Percentiles rank a stretch among this genome's conserved stretches.
Conservation (phyloP, 2,329 filamentous ascomycete genomes). For the Dactylellina parvicollis region DNA sequence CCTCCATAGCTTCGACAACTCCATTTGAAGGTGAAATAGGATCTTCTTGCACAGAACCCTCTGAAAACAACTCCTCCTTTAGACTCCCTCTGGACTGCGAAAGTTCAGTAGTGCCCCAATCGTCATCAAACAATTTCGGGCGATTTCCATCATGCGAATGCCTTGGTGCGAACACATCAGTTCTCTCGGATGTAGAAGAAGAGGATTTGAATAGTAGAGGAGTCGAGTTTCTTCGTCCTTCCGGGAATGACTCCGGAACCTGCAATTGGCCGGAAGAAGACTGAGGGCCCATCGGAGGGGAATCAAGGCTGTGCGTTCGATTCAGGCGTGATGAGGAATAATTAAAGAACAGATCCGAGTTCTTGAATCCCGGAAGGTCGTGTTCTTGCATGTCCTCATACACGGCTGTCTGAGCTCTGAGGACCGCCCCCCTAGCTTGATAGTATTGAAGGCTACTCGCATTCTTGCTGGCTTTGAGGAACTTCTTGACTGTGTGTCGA, state of each 20-base stretch:
- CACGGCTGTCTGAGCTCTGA: slow-evolving; percentile 82
- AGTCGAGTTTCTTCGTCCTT: slow-evolving; percentile 28
- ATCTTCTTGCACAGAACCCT: slow-evolving; percentile 46
- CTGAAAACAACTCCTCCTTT: slow-evolving; percentile 49
- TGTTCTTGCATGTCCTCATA: slow-evolving; percentile 84
- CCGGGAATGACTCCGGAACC: slow-evolving; percentile 32
- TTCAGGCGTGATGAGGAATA: slow-evolving; percentile 86
- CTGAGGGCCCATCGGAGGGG: slow-evolving; percentile 22
- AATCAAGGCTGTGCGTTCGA: slow-evolving; percentile 33
- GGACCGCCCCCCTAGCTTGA: slow-evolving; percentile 79
- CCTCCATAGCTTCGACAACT: slow-evolving; percentile 91
- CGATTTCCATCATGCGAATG: slow-evolving; percentile 56
- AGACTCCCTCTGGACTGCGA: slow-evolving; percentile 48
- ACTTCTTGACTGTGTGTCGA: slow-evolving; percentile 76
- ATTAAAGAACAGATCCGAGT: slow-evolving; percentile 94
- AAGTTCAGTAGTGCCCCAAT: slow-evolving; percentile 46
- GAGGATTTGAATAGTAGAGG: slow-evolving; percentile 38
- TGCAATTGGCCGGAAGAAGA: slow-evolving; percentile 33
- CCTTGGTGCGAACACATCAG: slow-evolving; percentile 51
- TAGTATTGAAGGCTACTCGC: slow-evolving; percentile 85
- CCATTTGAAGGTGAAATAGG: slow-evolving; percentile 68
- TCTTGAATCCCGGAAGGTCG: slow-evolving; percentile 86
- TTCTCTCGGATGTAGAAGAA: slow-evolving; percentile 6
- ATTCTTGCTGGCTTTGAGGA: slow-evolving; percentile 78
- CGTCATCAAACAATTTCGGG: slow-evolving; percentile 44